phyloP scores from a whole-genome alignment of 2,329 filamentous ascomycete species.

The Xylaria sp. region DNA sequence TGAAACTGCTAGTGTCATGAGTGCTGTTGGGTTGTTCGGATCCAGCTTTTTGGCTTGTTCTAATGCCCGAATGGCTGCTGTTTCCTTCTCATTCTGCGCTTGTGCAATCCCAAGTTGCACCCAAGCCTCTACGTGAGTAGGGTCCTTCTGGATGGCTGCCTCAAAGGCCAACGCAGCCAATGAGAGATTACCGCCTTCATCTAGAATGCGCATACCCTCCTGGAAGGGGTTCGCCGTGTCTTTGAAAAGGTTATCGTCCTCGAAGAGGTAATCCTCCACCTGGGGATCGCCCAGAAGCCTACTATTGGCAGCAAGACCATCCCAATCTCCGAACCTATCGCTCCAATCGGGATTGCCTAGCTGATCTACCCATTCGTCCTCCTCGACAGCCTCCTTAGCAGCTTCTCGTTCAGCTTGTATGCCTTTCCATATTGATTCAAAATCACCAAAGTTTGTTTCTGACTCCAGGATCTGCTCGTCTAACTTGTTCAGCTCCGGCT shows the following conservation, averaged over 20 bases:
- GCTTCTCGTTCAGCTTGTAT: constrained; percentile 81
- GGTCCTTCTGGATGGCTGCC: constrained; percentile 90
- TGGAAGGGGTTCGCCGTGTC: constrained; percentile 86
- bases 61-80: constrained; percentile 91
- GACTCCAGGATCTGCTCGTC: constrained; percentile 73
- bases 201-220: constrained; percentile 92
- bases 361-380: constrained; percentile 70
- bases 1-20: constrained; percentile 95
- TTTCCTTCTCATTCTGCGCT: constrained; percentile 98
- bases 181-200: constrained; percentile 91
- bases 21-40: constrained; percentile 83
- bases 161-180: constrained; percentile 95
- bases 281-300: constrained; percentile 73
- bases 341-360: constrained; percentile 86
- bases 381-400: constrained; percentile 74
- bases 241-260: constrained; percentile 91
- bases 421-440: constrained; percentile 89
- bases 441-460: constrained; percentile 82
- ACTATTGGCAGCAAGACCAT: constrained; percentile 58
- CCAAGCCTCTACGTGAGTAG: constrained; percentile 91
- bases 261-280: constrained; percentile 92
- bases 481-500: constrained; percentile 87
- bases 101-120: constrained; percentile 90
- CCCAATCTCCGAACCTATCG: constrained; percentile 70
- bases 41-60: constrained; percentile 92